These are phyloP conservation scores for Pleurotus sapidus DNA, from an alignment of 768 basidiomycete species.

Conservation along the genomic window DNA sequence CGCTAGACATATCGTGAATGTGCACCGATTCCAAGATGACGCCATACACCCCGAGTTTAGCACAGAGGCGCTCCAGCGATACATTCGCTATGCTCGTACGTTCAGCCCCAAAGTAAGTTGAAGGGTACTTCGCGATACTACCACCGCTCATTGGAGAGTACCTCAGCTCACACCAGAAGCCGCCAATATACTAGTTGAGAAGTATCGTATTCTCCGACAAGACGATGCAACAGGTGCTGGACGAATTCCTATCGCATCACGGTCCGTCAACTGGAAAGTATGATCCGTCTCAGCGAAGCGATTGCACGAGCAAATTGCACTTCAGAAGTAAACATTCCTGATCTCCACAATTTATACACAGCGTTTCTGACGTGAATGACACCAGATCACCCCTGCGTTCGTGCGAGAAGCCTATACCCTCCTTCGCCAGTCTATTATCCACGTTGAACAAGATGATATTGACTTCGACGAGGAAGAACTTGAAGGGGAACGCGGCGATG, in stretches of 20 bases:
- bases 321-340: constrained; percentile 60
- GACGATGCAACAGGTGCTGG: constrained; percentile 89
- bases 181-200: constrained; percentile 90
- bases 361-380: too few species aligned
- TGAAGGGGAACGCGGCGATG: constrained; percentile 46
- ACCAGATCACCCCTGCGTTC: constrained; percentile 86
- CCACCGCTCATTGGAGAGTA: not conserved
- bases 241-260: constrained; percentile 93
- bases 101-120: constrained; percentile 89
- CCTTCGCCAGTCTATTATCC: constrained; percentile 95
- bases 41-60: constrained; percentile 97
- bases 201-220: constrained; percentile 88
- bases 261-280: constrained; percentile 95
- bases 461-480: constrained; percentile 94
- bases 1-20: constrained; percentile 95
- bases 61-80: constrained; percentile 93
- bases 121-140: too few species aligned
- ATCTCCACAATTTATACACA: not conserved
- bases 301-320: constrained; percentile 97
- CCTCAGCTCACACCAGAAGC: constrained; percentile 87
- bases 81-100: constrained; percentile 95
- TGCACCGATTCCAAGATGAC: constrained; percentile 92
- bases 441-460: constrained; percentile 98
- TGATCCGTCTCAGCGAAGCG: constrained; percentile 97
- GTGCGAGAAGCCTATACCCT: constrained; percentile 95